phyloP scores from a whole-genome alignment of 148 eudicot species.

The Nepenthes mirabilis region DNA sequence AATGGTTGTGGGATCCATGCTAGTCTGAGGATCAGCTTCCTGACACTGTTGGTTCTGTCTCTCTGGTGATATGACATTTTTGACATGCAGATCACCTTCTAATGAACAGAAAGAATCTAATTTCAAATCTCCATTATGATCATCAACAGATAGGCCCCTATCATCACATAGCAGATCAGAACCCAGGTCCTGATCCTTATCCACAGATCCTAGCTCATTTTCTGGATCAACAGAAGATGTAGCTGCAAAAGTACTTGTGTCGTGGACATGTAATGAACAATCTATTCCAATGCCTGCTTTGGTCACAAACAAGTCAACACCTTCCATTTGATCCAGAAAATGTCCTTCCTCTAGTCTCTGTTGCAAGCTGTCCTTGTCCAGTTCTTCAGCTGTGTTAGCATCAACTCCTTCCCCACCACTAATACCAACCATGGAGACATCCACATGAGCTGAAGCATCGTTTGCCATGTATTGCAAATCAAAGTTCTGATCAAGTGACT shows the following conservation, averaged over 20 bases:
- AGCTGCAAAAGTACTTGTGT: slow-evolving; percentile 8
- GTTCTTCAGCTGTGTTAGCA: slow-evolving; percentile 6
- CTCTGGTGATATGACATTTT: slow-evolving; percentile 16
- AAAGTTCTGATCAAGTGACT: slow-evolving; percentile 17
- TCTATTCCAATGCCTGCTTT: slow-evolving; percentile 8
- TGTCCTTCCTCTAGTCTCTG: slow-evolving; percentile 7
- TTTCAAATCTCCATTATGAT: slow-evolving; percentile 15
- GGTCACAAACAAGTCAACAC: slow-evolving; percentile 15
- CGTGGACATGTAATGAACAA: slow-evolving; percentile 10
- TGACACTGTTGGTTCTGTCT: slow-evolving; percentile 15
- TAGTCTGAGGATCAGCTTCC: slow-evolving; percentile 18
- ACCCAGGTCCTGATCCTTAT: slow-evolving; percentile 17
- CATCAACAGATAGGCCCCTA: slow-evolving; percentile 4
- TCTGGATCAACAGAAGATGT: slow-evolving; percentile 8
- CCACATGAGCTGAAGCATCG: slow-evolving; percentile 21
- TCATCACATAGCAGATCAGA: slow-evolving; percentile 23
- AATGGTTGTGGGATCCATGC: slow-evolving; percentile 20
- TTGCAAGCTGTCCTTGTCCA: slow-evolving; percentile 8
- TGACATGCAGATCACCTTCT: slow-evolving; percentile 19
- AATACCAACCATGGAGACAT: slow-evolving; percentile 9
- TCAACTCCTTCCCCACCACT: slow-evolving; percentile 11
- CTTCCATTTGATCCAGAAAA: slow-evolving; percentile 18
- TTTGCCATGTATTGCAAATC: slow-evolving; percentile 13
- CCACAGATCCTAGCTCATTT: slow-evolving; percentile 12
- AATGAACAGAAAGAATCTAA: slow-evolving; percentile 10